phyloP scores from a whole-genome alignment of 768 basidiomycete genomes.

The Auricularia sp. region DNA sequence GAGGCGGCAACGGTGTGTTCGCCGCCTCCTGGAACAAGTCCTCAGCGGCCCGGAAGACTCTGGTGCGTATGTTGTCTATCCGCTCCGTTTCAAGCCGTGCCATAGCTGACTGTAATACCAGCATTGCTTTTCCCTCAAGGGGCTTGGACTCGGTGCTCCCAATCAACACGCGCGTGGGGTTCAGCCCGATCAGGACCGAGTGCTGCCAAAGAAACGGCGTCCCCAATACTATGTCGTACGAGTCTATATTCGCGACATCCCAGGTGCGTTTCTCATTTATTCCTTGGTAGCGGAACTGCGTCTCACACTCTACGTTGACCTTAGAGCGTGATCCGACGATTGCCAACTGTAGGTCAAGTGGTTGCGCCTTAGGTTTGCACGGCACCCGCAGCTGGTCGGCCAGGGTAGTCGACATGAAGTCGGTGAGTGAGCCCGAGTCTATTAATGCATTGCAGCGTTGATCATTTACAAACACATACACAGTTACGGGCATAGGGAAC shows the following conservation, averaged over 20 bases:
- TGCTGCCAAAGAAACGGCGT: slow-evolving; percentile 2
- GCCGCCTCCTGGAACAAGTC: slow-evolving; percentile 7
- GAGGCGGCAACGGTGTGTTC: slow-evolving; percentile 1
- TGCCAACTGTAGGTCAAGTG: no score
- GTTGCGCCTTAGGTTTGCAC: no score
- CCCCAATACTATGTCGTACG: slow-evolving; percentile 3
- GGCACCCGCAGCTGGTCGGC: neutral
- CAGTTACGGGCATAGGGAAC: no score
- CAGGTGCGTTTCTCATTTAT: neutral
- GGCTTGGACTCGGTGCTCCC: no score
- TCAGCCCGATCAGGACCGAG: no score
- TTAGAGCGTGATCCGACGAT: no score
- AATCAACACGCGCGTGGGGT: no score
- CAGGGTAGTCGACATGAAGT: slow-evolving; percentile 5
- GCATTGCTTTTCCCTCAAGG: neutral
- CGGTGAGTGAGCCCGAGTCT: neutral
- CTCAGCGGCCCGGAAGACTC: slow-evolving; percentile 5
- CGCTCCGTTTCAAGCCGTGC: neutral
- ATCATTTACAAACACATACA: no score
- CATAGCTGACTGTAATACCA: neutral
- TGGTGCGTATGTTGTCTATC: slow-evolving; percentile 5
- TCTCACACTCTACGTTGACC: no score
- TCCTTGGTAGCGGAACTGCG: no score
- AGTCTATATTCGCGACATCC: slow-evolving; percentile 3
- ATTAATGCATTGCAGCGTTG: no score